A percentile compares a stretch with the other conserved stretches of the same genome.
Evolutionary conservation across 2,329 filamentous ascomycete species (phyloP).

Genomic region (Hypoxylon sp.): DNA sequence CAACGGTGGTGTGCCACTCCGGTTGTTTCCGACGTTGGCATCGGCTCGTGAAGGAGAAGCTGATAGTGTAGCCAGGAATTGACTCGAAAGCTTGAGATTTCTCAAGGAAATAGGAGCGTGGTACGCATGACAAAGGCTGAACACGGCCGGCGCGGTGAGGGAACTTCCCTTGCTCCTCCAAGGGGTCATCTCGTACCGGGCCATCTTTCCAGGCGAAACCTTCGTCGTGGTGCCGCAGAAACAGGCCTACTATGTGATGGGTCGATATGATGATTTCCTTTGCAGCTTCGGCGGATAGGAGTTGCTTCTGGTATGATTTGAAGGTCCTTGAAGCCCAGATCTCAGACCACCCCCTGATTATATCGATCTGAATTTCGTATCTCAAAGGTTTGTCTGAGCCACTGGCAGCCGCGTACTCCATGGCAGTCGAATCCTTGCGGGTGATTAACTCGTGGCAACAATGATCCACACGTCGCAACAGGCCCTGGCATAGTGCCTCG

Average conservation of each 20-base stretch:
- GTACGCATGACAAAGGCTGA: constrained; percentile 62
- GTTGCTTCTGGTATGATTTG: constrained; percentile 64
- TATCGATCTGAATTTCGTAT: constrained; percentile 63
- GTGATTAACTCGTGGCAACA: constrained; percentile 67
- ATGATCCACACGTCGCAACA: constrained; percentile 65
- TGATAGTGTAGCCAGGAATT: constrained; percentile 64
- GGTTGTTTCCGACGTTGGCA: constrained; percentile 54
- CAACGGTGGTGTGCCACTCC: constrained; percentile 57
- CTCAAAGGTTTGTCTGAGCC: constrained; percentile 59
- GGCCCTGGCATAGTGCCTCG: constrained; percentile 62
- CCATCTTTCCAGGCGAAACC: constrained; percentile 63
- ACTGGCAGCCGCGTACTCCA: constrained; percentile 56
- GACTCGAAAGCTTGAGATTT: constrained; percentile 61
- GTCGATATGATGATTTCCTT: constrained; percentile 63
- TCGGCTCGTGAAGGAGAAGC: constrained; percentile 60
- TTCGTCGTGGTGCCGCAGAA: constrained; percentile 64
- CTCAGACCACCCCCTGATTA: constrained; percentile 57
- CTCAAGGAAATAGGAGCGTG: constrained; percentile 60
- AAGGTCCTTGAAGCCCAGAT: constrained; percentile 61
- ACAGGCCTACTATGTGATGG: constrained; percentile 65
- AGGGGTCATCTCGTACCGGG: constrained; percentile 57
- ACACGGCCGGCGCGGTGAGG: constrained; percentile 59
- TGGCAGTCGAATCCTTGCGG: constrained; percentile 63
- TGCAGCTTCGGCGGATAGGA: constrained; percentile 59
- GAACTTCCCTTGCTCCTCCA: constrained; percentile 56